Evolutionary conservation across 2,329 filamentous ascomycete species (phyloP), one percentile per base, ranked within the genome.

Genomic region (Paecilomyces sp.): DNA sequence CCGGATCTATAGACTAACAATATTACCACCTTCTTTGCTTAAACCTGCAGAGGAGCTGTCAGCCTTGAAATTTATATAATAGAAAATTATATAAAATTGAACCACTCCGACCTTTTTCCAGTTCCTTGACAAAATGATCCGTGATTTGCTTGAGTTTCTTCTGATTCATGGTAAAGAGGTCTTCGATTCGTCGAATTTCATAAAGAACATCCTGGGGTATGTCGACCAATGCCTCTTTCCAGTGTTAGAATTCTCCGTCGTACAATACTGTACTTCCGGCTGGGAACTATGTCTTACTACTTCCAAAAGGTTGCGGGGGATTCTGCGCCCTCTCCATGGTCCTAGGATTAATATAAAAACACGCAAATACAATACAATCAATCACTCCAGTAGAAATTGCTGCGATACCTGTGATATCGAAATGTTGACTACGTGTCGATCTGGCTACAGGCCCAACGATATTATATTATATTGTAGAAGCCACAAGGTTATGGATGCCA

Each of bases 111-210:
- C 89, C 90, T 78, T 92, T 92, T 57, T 86, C 83, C 54, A 97
- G 84, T 78, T 97, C 92, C 11, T 80, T 80, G 50, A 92, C 82
- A 71, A 96, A 96, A 72, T 94, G 91, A 47, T 89, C 80, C n/a
- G 90, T 91, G 72, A 97, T 93, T 59, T 85, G 77, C 82, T 95
- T 96, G 58, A 96, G 83, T 80, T 89, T 92, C 41, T 82, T 76
- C 0, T 82, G 83, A 60, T 87, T 82, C 33, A 96, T 83, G 4
- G 85, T 86, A 76, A 97, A 95, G 61, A 88, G 78, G 62, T 90
- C 83, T 78, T 96, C 91, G 22, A 96, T 81, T 62, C 83, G 80
- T 72, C 88, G 85, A 70, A 96, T 89, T 78, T 95, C 87, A 56
- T 78, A 71, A 70, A 88, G 77, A 63, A 94, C 84, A 74, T 90